Evolutionary conservation across 805 yeast species (phyloP), one percentile per base, ranked within the genome.

Genomic region (Tetrapisispora arboricola): DNA sequence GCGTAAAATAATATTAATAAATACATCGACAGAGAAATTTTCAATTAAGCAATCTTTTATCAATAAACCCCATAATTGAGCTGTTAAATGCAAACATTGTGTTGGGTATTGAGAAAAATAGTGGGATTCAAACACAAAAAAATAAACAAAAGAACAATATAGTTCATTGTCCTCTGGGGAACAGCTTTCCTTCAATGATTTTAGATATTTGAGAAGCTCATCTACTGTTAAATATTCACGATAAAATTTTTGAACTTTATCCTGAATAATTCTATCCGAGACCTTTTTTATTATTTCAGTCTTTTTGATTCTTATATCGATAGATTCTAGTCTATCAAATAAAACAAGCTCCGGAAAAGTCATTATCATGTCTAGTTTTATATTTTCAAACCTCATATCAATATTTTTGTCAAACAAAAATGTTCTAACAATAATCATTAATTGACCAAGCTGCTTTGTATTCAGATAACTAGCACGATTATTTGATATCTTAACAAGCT

Each of bases 141-240:
- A 90, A 56, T 92, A 97, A 28, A 90, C 83, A 90, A 92, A 88
- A 58, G 96, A 90, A 0, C 96, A 94, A 66, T 88, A 92, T n/a
- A 88, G 78, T 53, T 92, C 97, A 61, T 92, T 96, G 49, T 88
- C 95, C 48, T 80, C 80, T 16, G 95, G 87, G 27, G 66, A 71
- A 49, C 85, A 86, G 44, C 92, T 80, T 21, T 69, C 74, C 58
- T 86, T 84, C 62, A 88, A 71, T 32, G 72, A 66, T 44, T 80
- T 76, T 36, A 92, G 68, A 78, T 86, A 76, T 39, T 80, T 78
- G 34, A 90, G 88, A 28, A 90, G 80, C 41, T 86, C 95, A 49
- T 85, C 82, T 48, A 90, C 86, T 44, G 86, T 90, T 55, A 84
- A 71, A 55, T 84, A 94, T 53, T 81, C 84, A 55, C 82, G 86